These are phyloP conservation scores for Beauveria sp. DNA, from an alignment of 2,329 filamentous ascomycete species.

Conservation along the genomic window DNA sequence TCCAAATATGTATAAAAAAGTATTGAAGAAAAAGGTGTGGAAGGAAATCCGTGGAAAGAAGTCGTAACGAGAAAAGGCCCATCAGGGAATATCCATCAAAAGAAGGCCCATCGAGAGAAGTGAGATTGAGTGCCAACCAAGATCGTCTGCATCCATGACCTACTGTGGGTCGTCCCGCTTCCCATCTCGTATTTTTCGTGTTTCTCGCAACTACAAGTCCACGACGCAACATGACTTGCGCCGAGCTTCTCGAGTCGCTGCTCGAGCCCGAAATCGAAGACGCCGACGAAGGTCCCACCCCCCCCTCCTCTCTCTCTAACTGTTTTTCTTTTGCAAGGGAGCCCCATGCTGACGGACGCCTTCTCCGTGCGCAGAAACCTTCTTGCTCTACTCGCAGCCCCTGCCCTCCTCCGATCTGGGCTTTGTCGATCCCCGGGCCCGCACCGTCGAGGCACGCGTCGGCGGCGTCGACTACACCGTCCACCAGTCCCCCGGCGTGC, in stretches of 20 bases:
- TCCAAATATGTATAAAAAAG: too few relatives aligned
- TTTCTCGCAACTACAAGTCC: neutral
- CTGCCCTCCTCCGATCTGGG: slow-evolving; percentile 73
- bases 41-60: too few relatives aligned
- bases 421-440: slow-evolving; percentile 68
- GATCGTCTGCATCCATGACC: too few relatives aligned
- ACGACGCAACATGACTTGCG: neutral
- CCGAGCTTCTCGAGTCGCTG: slow-evolving; percentile 19
- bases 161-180: neutral
- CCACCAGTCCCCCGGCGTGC: slow-evolving; percentile 73
- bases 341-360: neutral
- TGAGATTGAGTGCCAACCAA: too few relatives aligned
- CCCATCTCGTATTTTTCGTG: neutral
- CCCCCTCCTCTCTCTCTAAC: neutral
- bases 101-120: too few relatives aligned
- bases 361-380: slow-evolving; percentile 58
- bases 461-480: slow-evolving; percentile 65
- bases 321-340: neutral
- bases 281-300: slow-evolving; percentile 37
- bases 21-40: too few relatives aligned
- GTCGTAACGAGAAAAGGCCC: too few relatives aligned
- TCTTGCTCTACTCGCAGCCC: slow-evolving; percentile 72
- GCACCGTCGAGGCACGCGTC: slow-evolving; percentile 59
- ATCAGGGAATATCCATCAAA: too few relatives aligned
- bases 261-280: slow-evolving; percentile 40